phyloP scores from a whole-genome alignment of 768 basidiomycete genomes.

The Coprinellus aureogranulatus region DNA sequence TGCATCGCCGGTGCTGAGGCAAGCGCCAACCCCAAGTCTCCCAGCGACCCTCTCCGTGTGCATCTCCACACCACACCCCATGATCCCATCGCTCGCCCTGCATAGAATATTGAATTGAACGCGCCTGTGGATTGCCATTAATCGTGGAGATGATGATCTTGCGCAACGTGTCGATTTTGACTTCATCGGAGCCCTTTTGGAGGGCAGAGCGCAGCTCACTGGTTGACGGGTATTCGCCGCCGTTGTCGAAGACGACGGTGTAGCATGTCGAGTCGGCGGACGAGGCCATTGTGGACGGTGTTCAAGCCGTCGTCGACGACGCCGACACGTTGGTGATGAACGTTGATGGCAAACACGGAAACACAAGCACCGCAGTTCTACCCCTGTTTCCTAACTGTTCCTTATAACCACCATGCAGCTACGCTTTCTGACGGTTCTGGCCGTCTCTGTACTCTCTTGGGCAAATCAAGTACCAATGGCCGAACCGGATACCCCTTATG shows the following conservation, averaged over 20 bases:
- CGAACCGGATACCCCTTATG: constrained; percentile 12
- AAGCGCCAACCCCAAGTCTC: too few species aligned
- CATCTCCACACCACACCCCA: too few species aligned
- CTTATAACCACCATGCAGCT: constrained; percentile 36
- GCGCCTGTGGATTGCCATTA: constrained; percentile 90
- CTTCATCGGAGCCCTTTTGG: constrained; percentile 95
- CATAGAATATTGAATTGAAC: too few species aligned
- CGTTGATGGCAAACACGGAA: too few species aligned
- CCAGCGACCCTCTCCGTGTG: too few species aligned
- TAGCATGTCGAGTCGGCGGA: constrained; percentile 68
- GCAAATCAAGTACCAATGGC: constrained; percentile 34
- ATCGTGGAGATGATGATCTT: constrained; percentile 91
- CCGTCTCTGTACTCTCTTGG: constrained; percentile 28
- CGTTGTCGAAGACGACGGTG: constrained; percentile 75
- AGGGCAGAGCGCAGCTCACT: constrained; percentile 78
- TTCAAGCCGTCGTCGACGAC: neutral
- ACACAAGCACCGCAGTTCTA: too few species aligned
- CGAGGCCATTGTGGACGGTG: constrained; percentile 29
- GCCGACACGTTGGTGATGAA: neutral
- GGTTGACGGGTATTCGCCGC: constrained; percentile 70
- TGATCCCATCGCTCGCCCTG: too few species aligned
- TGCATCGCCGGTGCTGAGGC: too few species aligned
- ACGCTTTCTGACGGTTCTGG: constrained; percentile 26
- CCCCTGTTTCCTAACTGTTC: too few species aligned
- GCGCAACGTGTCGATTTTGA: constrained; percentile 94